Base-by-base conservation (phyloP, 306 rosid genomes). In the Vachellia pachyceras region DNA sequence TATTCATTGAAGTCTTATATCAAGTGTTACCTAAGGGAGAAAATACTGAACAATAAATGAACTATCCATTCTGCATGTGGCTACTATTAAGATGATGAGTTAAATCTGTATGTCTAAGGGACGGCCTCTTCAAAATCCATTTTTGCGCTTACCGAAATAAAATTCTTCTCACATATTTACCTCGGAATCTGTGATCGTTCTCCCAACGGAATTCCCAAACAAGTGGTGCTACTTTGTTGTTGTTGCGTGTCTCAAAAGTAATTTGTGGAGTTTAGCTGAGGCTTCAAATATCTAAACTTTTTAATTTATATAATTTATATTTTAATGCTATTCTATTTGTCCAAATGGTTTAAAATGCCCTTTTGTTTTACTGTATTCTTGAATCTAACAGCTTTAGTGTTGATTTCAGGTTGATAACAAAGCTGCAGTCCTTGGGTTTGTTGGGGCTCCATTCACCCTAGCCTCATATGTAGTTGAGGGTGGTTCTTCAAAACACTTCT, bases 391-490 rank as follows among this genome's bases (percentile, higher is more conserved):
- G 17, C 35, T 76, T 55, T 57, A 35, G 39, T 57, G 63, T 78
- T 83, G 72, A 73, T 84, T 75, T 73, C 90, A 95, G 99, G 97
- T 95, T 71, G 92, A 88, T 88, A 90, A 90, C 79, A 79, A 88
- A 87, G 97, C 98, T 45, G 98, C 98, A 4, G 98, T 93, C 74
- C 91, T 95, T 57, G 98, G 99, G 77, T 95, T 95, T 76, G 99
- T 95, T 3, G 99, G 99, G 37, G 99, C 98, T 84, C 99, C 99
- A 1, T 95, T 95, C 76, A 95, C 99, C 79, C 83, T 95, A 65
- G 99, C 99, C 55, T 95, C 98, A 1, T 95, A 95, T 47, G 99
- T 95, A 76, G 99, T 95, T 36, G 99, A 95, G 87, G 99, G 99
- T 20, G 98, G 99, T 86, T 91, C 99, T 29, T 95, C 99, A 5